These are phyloP conservation scores for Beauveria medogensis DNA, from an alignment of 2,329 filamentous ascomycete species.

Conservation along the genomic window DNA sequence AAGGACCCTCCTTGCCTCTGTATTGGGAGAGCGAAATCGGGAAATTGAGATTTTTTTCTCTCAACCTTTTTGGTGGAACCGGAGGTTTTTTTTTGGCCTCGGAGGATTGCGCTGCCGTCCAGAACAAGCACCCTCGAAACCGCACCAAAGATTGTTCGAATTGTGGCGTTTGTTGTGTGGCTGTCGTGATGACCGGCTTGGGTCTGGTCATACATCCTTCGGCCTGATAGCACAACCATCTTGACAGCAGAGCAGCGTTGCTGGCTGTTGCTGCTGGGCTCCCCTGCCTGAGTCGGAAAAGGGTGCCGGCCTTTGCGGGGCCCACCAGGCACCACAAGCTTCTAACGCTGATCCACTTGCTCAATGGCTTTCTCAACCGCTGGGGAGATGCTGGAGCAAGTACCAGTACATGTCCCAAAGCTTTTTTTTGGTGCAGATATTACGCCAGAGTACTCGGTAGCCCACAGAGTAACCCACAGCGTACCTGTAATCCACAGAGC, in stretches of 20 bases:
- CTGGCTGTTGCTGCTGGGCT: neutral
- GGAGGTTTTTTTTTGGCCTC: neutral
- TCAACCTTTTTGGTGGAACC: slow-evolving; percentile 4
- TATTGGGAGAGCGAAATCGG: neutral
- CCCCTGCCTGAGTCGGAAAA: neutral
- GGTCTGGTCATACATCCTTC: no score
- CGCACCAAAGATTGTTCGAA: no score
- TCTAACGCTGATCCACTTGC: slow-evolving; percentile 11
- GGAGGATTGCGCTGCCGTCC: neutral
- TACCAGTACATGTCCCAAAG: slow-evolving; percentile 14
- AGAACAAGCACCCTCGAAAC: no score
- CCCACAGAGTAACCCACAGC: no score
- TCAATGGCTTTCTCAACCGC: slow-evolving; percentile 13
- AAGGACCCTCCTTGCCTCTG: neutral
- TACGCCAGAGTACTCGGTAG: neutral
- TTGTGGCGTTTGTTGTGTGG: no score
- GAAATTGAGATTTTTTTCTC: slow-evolving; percentile 3
- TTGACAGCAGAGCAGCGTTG: neutral
- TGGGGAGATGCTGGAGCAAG: slow-evolving; percentile 9
- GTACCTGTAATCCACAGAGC: no score
- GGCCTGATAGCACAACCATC: neutral
- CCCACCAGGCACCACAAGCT: neutral
- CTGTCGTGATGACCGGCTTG: no score
- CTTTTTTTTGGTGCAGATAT: slow-evolving; percentile 11
- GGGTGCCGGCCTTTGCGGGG: slow-evolving; percentile 1